These are phyloP conservation scores for Metschnikowia shivogae DNA, from an alignment of 805 yeast genomes.

Conservation along the genomic window DNA sequence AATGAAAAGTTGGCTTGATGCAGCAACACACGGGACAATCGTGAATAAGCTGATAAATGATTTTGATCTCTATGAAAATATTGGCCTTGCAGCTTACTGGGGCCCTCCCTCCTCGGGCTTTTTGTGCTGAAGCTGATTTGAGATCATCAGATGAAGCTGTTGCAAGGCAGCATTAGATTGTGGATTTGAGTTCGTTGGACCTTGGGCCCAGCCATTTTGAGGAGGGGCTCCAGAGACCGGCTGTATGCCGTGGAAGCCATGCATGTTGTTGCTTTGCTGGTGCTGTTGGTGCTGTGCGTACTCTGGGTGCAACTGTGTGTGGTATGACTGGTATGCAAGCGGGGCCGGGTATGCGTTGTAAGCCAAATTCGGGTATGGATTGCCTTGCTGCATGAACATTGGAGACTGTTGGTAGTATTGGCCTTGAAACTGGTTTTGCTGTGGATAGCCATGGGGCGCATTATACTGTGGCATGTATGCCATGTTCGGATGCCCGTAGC, in stretches of 20 bases:
- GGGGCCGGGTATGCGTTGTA: background rate
- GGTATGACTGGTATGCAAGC: conserved; percentile 12
- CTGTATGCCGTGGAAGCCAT: background rate
- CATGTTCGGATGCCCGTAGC: background rate
- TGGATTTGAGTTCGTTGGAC: background rate
- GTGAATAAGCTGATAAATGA: too few relatives aligned
- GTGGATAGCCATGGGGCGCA: conserved; percentile 2
- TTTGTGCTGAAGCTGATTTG: conserved; percentile 10
- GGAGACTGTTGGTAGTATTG: conserved; percentile 7
- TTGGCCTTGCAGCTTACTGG: background rate
- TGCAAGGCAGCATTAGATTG: conserved; percentile 12
- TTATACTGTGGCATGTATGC: conserved; percentile 1
- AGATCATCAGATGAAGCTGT: conserved; percentile 18
- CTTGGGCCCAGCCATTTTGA: background rate
- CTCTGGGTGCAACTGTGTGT: conserved; percentile 1
- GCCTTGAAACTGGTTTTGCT: conserved; percentile 9
- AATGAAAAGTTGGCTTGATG: too few relatives aligned
- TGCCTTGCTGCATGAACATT: conserved; percentile 6
- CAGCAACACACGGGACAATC: background rate
- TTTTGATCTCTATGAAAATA: too few relatives aligned
- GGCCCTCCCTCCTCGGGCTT: background rate
- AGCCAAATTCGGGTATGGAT: conserved; percentile 8
- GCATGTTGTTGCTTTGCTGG: background rate
- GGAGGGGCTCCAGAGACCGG: background rate
- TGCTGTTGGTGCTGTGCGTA: background rate